Base-by-base conservation (phyloP, 208 protist species). In the Angomonas deanei region DNA sequence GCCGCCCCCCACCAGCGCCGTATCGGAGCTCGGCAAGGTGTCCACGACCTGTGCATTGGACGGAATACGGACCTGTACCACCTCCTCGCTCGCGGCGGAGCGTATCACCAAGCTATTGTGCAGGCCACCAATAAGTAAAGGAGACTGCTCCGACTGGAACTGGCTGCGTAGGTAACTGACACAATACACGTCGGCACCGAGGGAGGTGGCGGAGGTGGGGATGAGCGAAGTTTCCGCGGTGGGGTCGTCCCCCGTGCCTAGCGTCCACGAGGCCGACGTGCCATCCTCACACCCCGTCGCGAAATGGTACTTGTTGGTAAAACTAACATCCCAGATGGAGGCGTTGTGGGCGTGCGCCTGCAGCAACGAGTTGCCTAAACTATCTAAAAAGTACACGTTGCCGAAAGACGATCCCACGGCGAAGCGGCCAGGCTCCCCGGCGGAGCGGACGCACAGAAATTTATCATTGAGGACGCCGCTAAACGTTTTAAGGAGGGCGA, bases 371-470 rank as follows among this genome's bases (percentile, higher is more conserved):
- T 88, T 87, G 4, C 86, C 86, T 11, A 86, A 70, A 5, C 70
- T 67, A 57, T 93, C 86, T 3, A 93, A 54, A 61, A 93, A 89
- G 80, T 93, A 93, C 3, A 93, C 72, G 62, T 93, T 90, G 49
- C 86, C 86, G 61, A 80, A 71, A 17, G 79, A 84, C 4, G 81
- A 89, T 59, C 86, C 83, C 17, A 93, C 78, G 3, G 86, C 86
- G 70, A 87, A 86, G 56, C 83, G 86, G 24, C 81, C 80, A 2
- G 61, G 46, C 54, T 83, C 83, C 5, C 78, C 82, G 23, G 81
- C 86, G 30, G 62, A 74, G 36, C 61, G 61, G 17, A 91, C 73
- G 68, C 86, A 90, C 13, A 93, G 75, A 53, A 93, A 93, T 60
- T 86, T 93, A 64, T 93, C 86, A 30, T 72, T 71, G 17, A 66